Evolutionary conservation across 805 yeast genomes (phyloP), one percentile per base, ranked within the genome.

Genomic region (Hemisphaericaspora nanyangensis): DNA sequence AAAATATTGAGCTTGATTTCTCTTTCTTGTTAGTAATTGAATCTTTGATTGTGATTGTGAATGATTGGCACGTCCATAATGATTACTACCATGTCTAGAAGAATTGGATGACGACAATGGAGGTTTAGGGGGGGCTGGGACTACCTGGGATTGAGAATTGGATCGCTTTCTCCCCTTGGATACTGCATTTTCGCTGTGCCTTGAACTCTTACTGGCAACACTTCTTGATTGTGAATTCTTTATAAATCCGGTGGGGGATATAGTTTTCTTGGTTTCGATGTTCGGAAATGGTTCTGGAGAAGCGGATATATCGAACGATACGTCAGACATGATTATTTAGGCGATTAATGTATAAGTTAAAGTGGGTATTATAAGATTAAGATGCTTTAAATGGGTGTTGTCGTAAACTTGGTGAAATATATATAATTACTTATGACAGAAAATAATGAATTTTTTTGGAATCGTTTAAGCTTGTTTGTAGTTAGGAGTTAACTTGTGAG

Each of bases 1-100:
- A 31, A 84, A 76, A 56, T 79, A 80, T 32, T 66, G 65, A 37
- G 60, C 48, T 35, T 54, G 54, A 44, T 53, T 47, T 38, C 65
- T 39, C 35, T 51, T 56, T 4, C 18, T 29, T n/a, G 31, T 17
- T 15, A 17, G 31, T 10, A 29, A 10, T 5, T 29, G 17, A 24
- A 7, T 12, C 47, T 40, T 49, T 48, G 22, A n/a, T 38, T 18
- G 35, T 39, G 25, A 41, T 27, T 13, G 40, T 22, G 8, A 39
- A 31, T 13, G 44, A 13, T 20, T 42, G 28, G 10, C 35, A 15
- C 17, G 31, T 4, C 32, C 34, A 28, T 25, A 39, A 26, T 27
- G 20, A 15, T 26, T 18, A 24, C 8, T 17, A 6, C 18, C 26
- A n/a, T 24, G 11, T 8, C 20, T 26, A 13, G 36, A 22, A 2